Evolutionary conservation across 176 grass and related monocot species (phyloP), one percentile per base, ranked within the genome.

Genomic region (Phragmites australis): DNA sequence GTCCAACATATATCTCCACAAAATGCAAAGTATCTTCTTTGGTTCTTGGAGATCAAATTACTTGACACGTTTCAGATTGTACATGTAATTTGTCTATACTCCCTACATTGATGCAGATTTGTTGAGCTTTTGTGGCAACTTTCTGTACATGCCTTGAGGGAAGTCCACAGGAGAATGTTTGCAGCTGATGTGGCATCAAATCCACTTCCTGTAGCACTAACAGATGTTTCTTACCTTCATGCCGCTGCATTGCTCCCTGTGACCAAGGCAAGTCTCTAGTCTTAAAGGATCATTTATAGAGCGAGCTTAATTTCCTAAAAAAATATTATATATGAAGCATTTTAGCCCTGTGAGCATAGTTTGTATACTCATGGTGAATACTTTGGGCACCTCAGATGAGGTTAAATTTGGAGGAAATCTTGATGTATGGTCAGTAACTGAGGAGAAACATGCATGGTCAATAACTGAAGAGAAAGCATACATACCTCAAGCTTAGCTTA

Each of bases 101-200:
- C 74, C 25, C 9, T 72, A 75, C 43, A 72, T 40, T 48, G n/a
- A 54, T 88, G 82, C 93, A 99, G 97, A 85, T 99, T 99, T 90
- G 93, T 99, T 59, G 97, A 99, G 88, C 97, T 99, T 84, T 88
- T 99, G 62, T 99, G 97, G 97, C 97, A 99, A 84, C 93, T 99
- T 66, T 99, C 97, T 46, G 97, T 96, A 72, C 93, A 99, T 82
- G 89, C 93, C 71, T 85, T 99, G 86, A 93, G 97, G 69, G 97
- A 99, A 79, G 97, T 99, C 65, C 91, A 99, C 86, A 93, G 92
- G 79, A 83, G 97, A 89, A 91, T 86, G 68, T 99, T 96, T 90
- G 81, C 79, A 43, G 89, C 90, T 82, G 97, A 99, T 50, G 86
- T 87, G 9, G 84, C 90, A 68, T 91, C 88, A 52, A 91, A 96